phyloP scores from a whole-genome alignment of 2,329 filamentous ascomycete genomes.

The Paraconiothyrium sp. region DNA sequence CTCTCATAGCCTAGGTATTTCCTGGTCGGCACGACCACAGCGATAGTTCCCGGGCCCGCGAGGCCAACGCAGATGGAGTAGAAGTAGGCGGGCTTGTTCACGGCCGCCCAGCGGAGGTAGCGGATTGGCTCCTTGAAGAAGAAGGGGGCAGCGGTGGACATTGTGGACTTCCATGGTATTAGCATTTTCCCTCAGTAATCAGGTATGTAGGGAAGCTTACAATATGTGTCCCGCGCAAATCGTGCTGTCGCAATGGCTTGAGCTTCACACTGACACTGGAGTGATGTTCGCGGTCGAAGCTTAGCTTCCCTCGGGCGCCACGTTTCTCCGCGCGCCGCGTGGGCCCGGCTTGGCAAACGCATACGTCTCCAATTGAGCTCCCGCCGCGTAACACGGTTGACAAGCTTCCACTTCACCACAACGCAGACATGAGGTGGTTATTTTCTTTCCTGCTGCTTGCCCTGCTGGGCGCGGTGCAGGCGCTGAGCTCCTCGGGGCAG shows the following conservation, averaged over 20 bases:
- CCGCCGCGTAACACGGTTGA: slow-evolving; percentile 20
- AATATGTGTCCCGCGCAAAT: slow-evolving; percentile 5
- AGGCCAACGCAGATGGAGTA: slow-evolving; percentile 81
- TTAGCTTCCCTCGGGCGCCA: slow-evolving; percentile 26
- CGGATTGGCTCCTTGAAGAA: slow-evolving; percentile 87
- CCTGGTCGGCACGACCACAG: slow-evolving; percentile 78
- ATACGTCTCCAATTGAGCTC: slow-evolving; percentile 50
- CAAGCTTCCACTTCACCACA: slow-evolving; percentile 32
- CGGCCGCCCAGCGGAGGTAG: slow-evolving; percentile 87
- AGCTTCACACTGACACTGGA: slow-evolving; percentile 9
- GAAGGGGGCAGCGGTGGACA: slow-evolving; percentile 65
- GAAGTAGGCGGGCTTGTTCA: slow-evolving; percentile 91
- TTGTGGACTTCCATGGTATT: slow-evolving; percentile 50
- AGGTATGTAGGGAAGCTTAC: slow-evolving; percentile 1
- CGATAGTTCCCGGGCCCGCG: slow-evolving; percentile 74
- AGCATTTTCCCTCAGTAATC: not conserved
- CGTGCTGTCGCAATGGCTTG: slow-evolving; percentile 31
- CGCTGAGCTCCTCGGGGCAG: slow-evolving; percentile 80
- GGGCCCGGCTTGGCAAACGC: slow-evolving; percentile 43
- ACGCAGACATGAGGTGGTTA: slow-evolving; percentile 75
- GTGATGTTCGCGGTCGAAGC: slow-evolving; percentile 19
- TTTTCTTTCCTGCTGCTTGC: slow-evolving; percentile 75
- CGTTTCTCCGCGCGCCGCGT: slow-evolving; percentile 35
- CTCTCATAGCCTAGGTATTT: slow-evolving; percentile 74
- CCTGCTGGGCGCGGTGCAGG: slow-evolving; percentile 73